These are phyloP conservation scores for Protomyces arabidopsidicola DNA, from an alignment of 1,139 yeast genomes.

Conservation along the genomic window DNA sequence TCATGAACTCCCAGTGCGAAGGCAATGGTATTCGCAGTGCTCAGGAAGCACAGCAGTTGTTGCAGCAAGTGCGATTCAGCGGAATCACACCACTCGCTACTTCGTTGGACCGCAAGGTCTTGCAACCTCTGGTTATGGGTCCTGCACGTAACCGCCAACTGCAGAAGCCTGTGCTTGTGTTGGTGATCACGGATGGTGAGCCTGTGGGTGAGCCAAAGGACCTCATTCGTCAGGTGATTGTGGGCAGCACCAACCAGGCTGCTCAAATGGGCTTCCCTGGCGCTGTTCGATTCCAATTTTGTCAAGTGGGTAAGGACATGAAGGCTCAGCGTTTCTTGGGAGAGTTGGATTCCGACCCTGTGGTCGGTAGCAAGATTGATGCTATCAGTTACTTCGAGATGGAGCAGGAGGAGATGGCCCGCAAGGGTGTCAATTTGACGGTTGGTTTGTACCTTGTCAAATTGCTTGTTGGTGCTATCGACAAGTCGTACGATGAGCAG, in stretches of 20 bases:
- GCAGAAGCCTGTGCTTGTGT: slow-evolving; percentile 39
- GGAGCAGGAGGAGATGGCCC: slow-evolving; percentile 41
- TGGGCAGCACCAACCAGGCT: slow-evolving; percentile 36
- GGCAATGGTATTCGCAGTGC: slow-evolving; percentile 38
- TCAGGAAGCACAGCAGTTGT: slow-evolving; percentile 36
- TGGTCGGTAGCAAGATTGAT: slow-evolving; percentile 40
- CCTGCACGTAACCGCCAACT: slow-evolving; percentile 36
- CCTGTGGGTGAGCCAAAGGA: slow-evolving; percentile 40
- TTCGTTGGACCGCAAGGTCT: slow-evolving; percentile 36
- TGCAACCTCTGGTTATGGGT: slow-evolving; percentile 38
- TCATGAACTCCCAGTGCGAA: slow-evolving; percentile 37
- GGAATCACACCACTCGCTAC: slow-evolving; percentile 41
- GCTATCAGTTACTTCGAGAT: slow-evolving; percentile 40
- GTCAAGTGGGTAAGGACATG: slow-evolving; percentile 41
- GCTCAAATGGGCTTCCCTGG: slow-evolving; percentile 37
- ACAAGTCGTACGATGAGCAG: slow-evolving; percentile 16
- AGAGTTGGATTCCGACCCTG: slow-evolving; percentile 37
- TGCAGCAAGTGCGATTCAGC: slow-evolving; percentile 37
- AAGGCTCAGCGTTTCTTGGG: slow-evolving; percentile 39
- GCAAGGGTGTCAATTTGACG: slow-evolving; percentile 38
- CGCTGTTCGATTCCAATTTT: slow-evolving; percentile 40
- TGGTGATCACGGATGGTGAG: slow-evolving; percentile 40
- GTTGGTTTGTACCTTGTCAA: slow-evolving; percentile 41
- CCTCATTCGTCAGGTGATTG: slow-evolving; percentile 36
- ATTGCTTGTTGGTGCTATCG: slow-evolving; percentile 33